Evolutionary conservation across 2,329 filamentous ascomycete species (phyloP).

Genomic region (Nigrospora osmanthi): DNA sequence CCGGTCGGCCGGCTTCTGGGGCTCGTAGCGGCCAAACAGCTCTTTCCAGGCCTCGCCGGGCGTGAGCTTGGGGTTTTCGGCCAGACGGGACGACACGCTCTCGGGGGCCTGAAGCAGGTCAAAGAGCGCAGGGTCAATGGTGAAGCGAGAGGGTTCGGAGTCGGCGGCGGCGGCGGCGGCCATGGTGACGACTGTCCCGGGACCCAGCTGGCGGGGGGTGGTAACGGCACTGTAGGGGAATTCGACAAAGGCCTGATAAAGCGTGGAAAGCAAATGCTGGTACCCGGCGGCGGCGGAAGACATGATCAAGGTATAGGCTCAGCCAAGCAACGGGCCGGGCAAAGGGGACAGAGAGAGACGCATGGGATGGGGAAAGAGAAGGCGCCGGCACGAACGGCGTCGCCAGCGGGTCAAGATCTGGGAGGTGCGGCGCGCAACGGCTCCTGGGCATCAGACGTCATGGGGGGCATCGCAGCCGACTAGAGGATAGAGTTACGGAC

Average conservation of each 20-base stretch:
- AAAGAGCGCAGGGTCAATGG: constrained; percentile 37
- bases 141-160: constrained; percentile 7
- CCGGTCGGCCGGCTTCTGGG: background rate
- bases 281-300: background rate
- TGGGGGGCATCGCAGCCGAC: no score
- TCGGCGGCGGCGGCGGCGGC: background rate
- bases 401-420: no score
- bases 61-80: constrained; percentile 40
- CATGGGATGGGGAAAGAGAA: no score
- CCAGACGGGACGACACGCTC: constrained; percentile 52
- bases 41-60: constrained; percentile 46
- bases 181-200: constrained; percentile 3
- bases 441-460: no score
- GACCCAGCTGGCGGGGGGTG: constrained; percentile 12
- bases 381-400: no score
- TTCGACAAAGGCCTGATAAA: constrained; percentile 20
- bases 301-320: background rate
- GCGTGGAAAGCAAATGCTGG: background rate
- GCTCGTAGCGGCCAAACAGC: constrained; percentile 36
- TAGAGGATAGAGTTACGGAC: no score
- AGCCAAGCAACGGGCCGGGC: no score
- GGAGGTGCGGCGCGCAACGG: no score
- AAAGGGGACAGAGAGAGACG: no score
- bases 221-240: constrained; percentile 21
- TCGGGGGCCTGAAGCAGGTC: constrained; percentile 41